Percentiles rank a stretch among this genome's conserved stretches.
Evolutionary conservation across 1,139 yeast species (phyloP).

Genomic region (Komagataea norvegica): DNA sequence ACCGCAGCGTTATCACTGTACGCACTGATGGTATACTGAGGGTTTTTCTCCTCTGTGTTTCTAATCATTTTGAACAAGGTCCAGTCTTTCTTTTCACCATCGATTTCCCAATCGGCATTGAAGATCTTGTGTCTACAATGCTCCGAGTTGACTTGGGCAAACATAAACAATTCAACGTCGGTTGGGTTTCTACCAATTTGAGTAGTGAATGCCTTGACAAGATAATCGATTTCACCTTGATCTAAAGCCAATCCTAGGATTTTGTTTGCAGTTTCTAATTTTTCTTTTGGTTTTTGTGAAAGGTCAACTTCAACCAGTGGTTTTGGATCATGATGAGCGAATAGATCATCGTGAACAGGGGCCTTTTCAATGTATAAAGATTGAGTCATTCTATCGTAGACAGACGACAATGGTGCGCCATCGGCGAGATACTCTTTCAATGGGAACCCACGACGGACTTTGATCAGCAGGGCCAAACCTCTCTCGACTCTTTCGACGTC

Average conservation of each 20-base stretch:
- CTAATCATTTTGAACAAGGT: slow-evolving; percentile 93
- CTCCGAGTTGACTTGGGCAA: slow-evolving; percentile 98
- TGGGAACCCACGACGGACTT: slow-evolving; percentile 65
- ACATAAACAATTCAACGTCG: slow-evolving; percentile 97
- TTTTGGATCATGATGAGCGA: slow-evolving; percentile 75
- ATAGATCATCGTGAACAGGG: slow-evolving; percentile 67
- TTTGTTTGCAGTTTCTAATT: slow-evolving; percentile 72
- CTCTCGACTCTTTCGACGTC: slow-evolving; percentile 83
- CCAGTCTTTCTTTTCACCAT: slow-evolving; percentile 66
- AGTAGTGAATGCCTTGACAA: slow-evolving; percentile 70
- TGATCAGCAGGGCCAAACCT: slow-evolving; percentile 71
- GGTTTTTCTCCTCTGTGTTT: slow-evolving; percentile 80
- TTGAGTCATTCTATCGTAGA: slow-evolving; percentile 97
- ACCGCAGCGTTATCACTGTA: slow-evolving; percentile 99
- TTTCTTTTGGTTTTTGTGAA: slow-evolving; percentile 48
- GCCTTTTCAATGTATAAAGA: slow-evolving; percentile 48
- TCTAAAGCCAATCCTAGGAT: slow-evolving; percentile 89
- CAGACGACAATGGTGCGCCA: slow-evolving; percentile 53
- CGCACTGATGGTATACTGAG: slow-evolving; percentile 85
- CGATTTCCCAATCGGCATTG: slow-evolving; percentile 98
- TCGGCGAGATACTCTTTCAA: slow-evolving; percentile 49
- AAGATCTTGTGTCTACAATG: slow-evolving; percentile 99
- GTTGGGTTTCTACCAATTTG: slow-evolving; percentile 88
- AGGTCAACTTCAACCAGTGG: slow-evolving; percentile 78
- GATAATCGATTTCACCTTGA: slow-evolving; percentile 85